Evolutionary conservation across 1,284 basidiomycete genomes (phyloP).

Genomic region (Spongiforma sp.): DNA sequence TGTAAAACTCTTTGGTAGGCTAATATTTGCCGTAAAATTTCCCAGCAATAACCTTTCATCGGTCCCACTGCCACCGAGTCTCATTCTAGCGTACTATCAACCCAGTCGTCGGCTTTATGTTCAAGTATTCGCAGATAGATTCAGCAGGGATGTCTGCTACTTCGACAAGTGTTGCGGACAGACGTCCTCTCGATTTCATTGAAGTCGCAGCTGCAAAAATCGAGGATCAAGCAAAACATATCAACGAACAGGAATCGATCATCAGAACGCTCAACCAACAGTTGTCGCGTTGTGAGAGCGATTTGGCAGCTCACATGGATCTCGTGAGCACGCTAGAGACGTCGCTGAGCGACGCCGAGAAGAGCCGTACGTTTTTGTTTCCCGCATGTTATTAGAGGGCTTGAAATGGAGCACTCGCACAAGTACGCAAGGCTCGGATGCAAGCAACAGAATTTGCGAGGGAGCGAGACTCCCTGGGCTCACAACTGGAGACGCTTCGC

Average conservation of each 20-base stretch:
- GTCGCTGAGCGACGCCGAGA: slow-evolving; percentile 87
- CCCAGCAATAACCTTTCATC: too few relatives aligned
- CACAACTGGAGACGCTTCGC: slow-evolving; percentile 68
- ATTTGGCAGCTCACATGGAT: slow-evolving; percentile 92
- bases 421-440: slow-evolving; percentile 89
- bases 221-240: slow-evolving; percentile 75
- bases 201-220: slow-evolving; percentile 60
- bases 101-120: slow-evolving; percentile 59
- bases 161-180: slow-evolving; percentile 35
- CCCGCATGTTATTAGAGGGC: too few relatives aligned
- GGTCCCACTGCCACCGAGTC: slow-evolving; percentile 83
- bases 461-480: slow-evolving; percentile 77
- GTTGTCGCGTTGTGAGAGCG: slow-evolving; percentile 87
- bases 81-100: slow-evolving; percentile 55
- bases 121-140: slow-evolving; percentile 65
- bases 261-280: slow-evolving; percentile 94
- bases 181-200: slow-evolving; percentile 51
- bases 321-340: slow-evolving; percentile 83
- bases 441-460: slow-evolving; percentile 86
- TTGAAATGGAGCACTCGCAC: slow-evolving; percentile 28
- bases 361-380: slow-evolving; percentile 70
- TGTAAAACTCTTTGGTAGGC: too few relatives aligned
- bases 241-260: slow-evolving; percentile 87
- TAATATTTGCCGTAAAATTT: too few relatives aligned
- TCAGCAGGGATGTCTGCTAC: slow-evolving; percentile 72